Conservation (phyloP, 2,329 filamentous ascomycete species). For the Arthrinium phaeospermum region DNA sequence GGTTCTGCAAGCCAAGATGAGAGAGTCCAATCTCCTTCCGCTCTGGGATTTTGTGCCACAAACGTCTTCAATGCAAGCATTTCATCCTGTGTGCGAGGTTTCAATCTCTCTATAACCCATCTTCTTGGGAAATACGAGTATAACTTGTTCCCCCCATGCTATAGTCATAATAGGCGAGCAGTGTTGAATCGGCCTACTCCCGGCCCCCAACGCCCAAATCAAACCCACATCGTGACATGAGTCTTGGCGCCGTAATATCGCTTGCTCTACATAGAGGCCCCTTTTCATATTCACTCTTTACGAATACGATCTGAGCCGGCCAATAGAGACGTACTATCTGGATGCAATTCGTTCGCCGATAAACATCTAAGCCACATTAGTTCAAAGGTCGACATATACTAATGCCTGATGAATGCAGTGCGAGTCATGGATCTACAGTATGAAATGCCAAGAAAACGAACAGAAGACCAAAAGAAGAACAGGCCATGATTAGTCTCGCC, state of each 20-base stretch:
- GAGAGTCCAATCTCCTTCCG: neutral
- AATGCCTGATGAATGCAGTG: neutral
- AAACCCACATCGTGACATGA: neutral
- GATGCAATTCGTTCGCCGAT: neutral
- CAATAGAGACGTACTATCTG: neutral
- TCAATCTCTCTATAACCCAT: neutral
- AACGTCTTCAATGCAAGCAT: neutral
- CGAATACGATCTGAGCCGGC: neutral
- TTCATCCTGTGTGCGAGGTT: too few species aligned
- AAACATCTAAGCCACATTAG: neutral
- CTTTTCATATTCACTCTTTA: neutral
- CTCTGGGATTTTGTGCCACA: neutral
- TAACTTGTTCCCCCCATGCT: neutral
- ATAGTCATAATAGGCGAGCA: neutral
- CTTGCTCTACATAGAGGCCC: neutral
- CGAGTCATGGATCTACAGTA: neutral
- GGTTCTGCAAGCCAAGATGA: slow-evolving; percentile 3
- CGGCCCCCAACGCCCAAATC: neutral
- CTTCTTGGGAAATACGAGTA: too few species aligned
- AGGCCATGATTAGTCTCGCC: neutral
- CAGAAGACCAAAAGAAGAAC: neutral
- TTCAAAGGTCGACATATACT: neutral
- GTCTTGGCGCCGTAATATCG: neutral
- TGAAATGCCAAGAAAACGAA: neutral
- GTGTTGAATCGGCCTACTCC: neutral